Evolutionary conservation across 306 rosid species (phyloP).

Genomic region (Neltuma alba): DNA sequence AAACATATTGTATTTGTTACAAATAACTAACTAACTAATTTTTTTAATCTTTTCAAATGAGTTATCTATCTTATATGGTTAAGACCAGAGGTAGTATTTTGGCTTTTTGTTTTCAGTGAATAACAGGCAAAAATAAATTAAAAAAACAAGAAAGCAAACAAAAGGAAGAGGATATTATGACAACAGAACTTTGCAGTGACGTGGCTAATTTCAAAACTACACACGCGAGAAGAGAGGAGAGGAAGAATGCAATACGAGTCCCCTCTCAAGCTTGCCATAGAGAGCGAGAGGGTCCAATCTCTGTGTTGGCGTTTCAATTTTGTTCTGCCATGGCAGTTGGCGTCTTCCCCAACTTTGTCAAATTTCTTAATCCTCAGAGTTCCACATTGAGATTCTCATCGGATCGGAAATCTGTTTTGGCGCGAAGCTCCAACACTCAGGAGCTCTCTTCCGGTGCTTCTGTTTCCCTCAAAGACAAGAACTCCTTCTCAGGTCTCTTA

Average conservation of each 20-base stretch:
- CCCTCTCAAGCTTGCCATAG: neutral
- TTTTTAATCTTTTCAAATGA: too few relatives aligned
- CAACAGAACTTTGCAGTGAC: conserved; percentile 31
- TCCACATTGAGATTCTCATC: conserved; percentile 27
- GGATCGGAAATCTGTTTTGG: conserved; percentile 40
- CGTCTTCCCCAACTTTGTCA: conserved; percentile 29
- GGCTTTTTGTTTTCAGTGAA: too few relatives aligned
- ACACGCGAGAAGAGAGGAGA: neutral
- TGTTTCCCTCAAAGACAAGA: conserved; percentile 36
- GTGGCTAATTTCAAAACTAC: conserved; percentile 50
- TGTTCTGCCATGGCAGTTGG: conserved; percentile 32
- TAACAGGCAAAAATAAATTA: too few relatives aligned
- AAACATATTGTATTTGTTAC: too few relatives aligned
- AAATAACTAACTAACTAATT: too few relatives aligned
- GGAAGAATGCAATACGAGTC: neutral
- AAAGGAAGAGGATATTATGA: conserved; percentile 9
- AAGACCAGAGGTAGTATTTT: too few relatives aligned
- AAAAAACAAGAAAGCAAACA: too few relatives aligned
- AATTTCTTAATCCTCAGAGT: conserved; percentile 19
- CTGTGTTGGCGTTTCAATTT: neutral
- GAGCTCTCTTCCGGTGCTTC: conserved; percentile 39
- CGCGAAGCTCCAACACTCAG: conserved; percentile 48
- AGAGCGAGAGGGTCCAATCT: neutral
- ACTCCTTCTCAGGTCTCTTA: conserved; percentile 46
- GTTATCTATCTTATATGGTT: too few relatives aligned